Base-by-base conservation (phyloP, 1,284 basidiomycete genomes). In the Tetrapyrgos nigripes region DNA sequence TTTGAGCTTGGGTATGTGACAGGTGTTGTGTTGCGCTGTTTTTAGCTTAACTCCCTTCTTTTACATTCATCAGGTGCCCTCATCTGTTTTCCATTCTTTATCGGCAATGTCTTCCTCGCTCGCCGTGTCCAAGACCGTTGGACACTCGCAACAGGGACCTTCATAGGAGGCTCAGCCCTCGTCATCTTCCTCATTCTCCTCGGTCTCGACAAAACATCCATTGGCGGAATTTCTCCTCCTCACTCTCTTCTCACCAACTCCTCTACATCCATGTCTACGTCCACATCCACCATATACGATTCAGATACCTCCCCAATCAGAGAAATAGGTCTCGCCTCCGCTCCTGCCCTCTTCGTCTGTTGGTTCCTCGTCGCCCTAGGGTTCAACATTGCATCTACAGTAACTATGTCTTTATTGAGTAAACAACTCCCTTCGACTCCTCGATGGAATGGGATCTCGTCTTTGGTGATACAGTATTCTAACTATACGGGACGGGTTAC, bases 321-420 rank as follows among this genome's bases (percentile, higher is more conserved):
- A 37, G 37, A 11, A 5, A 5, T 53, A 28, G 56, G 56, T 14
- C 28, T 47, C 23, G 29, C 50, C 37, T 19, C 29, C 10, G 56
- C 83, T 61, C 82, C 77, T 2, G 78, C 77, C 19, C 66, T 87
- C n/a, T 87, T 84, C 64, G 73, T 80, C 2, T 86, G 83, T 67
- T 91, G 89, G 88, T 86, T 83, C 76, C 76, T 83, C 26, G 74
- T 89, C 23, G 87, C 88, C 19, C 76, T 90, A 13, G 88, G 88
- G 1, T 91, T 89, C 76, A 89, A 89, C 70, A 74, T 89, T 31
- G 82, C 86, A 13, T 87, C 81, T 63, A 89, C 87, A 2, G 83
- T 84, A 51, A 89, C 88, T 28, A 74, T 89, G 52, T 86, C 85
- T 58, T 68, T 89, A 56, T 71, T 89, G 19, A 85, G 83, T 61